phyloP scores from a whole-genome alignment of 23 red algal species.

The Gracilaria caudata region DNA sequence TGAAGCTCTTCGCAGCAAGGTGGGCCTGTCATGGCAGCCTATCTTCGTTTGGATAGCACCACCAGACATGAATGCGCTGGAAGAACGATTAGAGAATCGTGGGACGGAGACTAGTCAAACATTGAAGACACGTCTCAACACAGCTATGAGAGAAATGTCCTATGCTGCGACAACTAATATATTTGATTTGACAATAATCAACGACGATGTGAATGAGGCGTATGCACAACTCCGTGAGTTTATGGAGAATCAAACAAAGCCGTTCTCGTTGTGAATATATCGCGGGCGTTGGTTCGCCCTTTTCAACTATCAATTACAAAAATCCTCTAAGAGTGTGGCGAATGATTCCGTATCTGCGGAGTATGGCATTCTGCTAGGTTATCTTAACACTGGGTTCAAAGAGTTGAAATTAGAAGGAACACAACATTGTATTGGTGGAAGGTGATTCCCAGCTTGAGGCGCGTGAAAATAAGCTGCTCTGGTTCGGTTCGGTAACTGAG shows the following conservation, averaged over 20 bases:
- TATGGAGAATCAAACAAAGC: slow-evolving; percentile 31
- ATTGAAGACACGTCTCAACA: slow-evolving; percentile 67
- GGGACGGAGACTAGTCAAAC: slow-evolving; percentile 76
- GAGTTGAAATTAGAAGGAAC: not conserved
- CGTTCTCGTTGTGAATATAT: not conserved
- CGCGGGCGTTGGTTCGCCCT: not conserved
- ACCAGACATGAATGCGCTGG: slow-evolving; percentile 76
- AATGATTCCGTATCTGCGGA: not conserved
- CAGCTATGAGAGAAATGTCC: slow-evolving; percentile 83
- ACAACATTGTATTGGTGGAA: not conserved
- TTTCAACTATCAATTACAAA: not conserved
- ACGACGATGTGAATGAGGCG: slow-evolving; percentile 75
- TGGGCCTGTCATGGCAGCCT: slow-evolving; percentile 37
- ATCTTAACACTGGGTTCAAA: not conserved
- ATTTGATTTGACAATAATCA: slow-evolving; percentile 90
- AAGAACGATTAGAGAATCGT: slow-evolving; percentile 72
- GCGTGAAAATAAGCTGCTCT: not conserved
- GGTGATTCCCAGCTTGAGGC: not conserved
- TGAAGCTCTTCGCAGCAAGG: slow-evolving; percentile 54
- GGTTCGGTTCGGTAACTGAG: not conserved
- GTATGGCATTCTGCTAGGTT: not conserved
- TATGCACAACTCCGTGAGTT: slow-evolving; percentile 69
- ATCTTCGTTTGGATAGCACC: slow-evolving; percentile 92
- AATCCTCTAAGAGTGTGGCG: not conserved
- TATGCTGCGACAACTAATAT: slow-evolving; percentile 70